Conservation (phyloP, 2,329 filamentous ascomycete genomes). For the Colletotrichum liriopes region DNA sequence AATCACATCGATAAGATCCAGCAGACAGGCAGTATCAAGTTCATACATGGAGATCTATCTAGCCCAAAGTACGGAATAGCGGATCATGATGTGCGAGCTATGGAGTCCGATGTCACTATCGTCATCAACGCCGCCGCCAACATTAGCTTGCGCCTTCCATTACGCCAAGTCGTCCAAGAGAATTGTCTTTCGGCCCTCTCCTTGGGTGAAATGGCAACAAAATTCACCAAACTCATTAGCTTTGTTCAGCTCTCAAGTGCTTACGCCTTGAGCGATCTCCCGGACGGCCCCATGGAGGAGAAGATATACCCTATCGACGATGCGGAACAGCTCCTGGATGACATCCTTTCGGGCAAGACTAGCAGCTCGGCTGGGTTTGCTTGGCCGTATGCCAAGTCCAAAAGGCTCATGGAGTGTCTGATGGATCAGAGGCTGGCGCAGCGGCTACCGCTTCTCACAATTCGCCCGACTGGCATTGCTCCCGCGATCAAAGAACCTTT, state of each 20-base stretch:
- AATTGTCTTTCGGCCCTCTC: background rate
- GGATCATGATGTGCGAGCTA: background rate
- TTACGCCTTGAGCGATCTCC: background rate
- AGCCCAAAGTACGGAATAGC: background rate
- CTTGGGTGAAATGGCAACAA: background rate
- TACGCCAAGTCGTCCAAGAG: background rate
- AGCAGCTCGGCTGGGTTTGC: background rate
- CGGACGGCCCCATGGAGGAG: conserved; percentile 1
- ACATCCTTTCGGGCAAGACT: background rate
- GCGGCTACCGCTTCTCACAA: background rate
- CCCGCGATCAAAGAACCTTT: background rate
- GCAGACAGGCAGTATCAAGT: background rate
- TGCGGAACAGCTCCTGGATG: background rate
- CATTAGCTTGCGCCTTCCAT: background rate
- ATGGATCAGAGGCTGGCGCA: background rate
- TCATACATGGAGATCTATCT: background rate
- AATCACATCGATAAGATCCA: background rate
- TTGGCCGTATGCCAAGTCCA: conserved; percentile 1
- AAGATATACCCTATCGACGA: background rate
- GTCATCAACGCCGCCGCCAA: background rate
- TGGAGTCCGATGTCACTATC: background rate
- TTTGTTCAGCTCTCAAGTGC: background rate
- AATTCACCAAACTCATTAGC: background rate
- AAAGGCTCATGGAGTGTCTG: conserved; percentile 6
- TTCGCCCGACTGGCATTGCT: background rate